Evolutionary conservation across 1,139 yeast species (phyloP).

Genomic region (Sugiyamaella pinicola): DNA sequence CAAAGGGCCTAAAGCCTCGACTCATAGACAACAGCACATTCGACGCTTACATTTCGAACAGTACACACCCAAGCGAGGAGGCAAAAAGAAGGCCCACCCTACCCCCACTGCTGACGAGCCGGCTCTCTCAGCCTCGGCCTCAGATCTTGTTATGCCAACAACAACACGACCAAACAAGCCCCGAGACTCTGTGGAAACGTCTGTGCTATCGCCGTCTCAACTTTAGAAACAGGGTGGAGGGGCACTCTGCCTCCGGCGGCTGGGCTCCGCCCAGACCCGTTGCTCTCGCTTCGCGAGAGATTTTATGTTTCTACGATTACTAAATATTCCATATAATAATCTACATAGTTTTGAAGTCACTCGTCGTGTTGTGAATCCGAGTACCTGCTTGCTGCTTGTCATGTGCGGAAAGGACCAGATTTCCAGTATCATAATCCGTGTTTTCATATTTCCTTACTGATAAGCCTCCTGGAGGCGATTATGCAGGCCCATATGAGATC

Average conservation of each 20-base stretch:
- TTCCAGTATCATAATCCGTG: too few species aligned
- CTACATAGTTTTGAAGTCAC: too few species aligned
- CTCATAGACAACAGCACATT: conserved; percentile 52
- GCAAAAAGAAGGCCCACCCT: conserved; percentile 41
- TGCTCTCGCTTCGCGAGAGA: conserved; percentile 4
- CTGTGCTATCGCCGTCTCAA: neutral
- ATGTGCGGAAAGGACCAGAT: too few species aligned
- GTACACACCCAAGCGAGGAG: conserved; percentile 50
- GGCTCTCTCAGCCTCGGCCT: neutral
- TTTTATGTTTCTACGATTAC: neutral
- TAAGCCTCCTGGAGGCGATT: too few species aligned
- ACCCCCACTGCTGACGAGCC: neutral
- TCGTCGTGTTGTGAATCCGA: too few species aligned
- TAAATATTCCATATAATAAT: too few species aligned
- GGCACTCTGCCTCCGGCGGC: conserved; percentile 11
- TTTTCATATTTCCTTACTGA: too few species aligned
- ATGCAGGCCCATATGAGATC: neutral
- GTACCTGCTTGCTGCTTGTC: too few species aligned
- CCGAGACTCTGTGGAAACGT: neutral
- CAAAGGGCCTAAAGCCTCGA: conserved; percentile 50
- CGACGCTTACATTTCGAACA: conserved; percentile 49
- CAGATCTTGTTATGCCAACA: neutral
- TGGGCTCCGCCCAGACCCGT: conserved; percentile 11
- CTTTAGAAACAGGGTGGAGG: neutral
- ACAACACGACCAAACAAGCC: neutral